Conservation (phyloP, 441 rosid genomes). For the Gossypium lobatum region DNA sequence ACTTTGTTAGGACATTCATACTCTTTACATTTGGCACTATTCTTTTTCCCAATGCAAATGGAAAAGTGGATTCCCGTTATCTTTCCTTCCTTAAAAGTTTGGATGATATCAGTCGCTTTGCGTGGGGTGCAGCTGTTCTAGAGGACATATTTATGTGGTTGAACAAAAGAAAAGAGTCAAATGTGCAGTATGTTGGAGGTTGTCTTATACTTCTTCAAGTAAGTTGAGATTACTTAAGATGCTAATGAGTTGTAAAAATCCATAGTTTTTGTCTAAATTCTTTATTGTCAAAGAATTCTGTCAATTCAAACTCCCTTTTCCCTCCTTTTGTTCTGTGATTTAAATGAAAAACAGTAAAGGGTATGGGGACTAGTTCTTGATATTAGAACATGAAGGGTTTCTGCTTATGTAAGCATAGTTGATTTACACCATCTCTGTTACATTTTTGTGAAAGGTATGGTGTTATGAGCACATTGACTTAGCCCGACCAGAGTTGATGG, state of each 20-base stretch:
- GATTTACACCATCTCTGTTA: slow-evolving; percentile 1
- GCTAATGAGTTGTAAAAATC: background rate
- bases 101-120: slow-evolving; percentile 26
- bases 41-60: slow-evolving; percentile 31
- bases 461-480: slow-evolving; percentile 40
- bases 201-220: slow-evolving; percentile 46
- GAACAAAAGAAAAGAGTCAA: slow-evolving; percentile 31
- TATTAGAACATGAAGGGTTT: background rate
- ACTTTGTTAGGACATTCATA: slow-evolving; percentile 36
- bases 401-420: background rate
- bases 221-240: slow-evolving; percentile 10
- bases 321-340: background rate
- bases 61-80: slow-evolving; percentile 35
- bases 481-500: slow-evolving; percentile 31
- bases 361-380: background rate
- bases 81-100: slow-evolving; percentile 23
- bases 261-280: background rate
- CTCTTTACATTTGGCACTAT: slow-evolving; percentile 31
- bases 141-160: slow-evolving; percentile 34
- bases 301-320: background rate
- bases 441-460: slow-evolving; percentile 27
- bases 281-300: background rate
- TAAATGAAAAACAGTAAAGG: background rate
- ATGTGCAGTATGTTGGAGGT: slow-evolving; percentile 33
- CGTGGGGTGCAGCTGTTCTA: slow-evolving; percentile 42